Base-by-base conservation (phyloP, 371 early-diverging fungal species). In the Smittium mucronatum region DNA sequence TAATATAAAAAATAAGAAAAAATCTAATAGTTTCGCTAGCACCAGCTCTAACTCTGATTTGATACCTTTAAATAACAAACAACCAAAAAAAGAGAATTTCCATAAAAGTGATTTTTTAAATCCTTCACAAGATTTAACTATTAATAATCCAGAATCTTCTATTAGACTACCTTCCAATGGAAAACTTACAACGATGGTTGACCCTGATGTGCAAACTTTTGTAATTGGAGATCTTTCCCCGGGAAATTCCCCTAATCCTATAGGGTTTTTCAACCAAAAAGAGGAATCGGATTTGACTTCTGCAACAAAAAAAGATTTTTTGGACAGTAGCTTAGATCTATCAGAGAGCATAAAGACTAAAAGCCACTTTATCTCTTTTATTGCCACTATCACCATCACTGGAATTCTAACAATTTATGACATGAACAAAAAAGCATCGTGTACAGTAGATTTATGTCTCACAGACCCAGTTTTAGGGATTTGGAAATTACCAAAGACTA, bases 371-470 rank as follows among this genome's bases (percentile, higher is more conserved):
- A 63, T 32, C 17, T 28, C 63, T 11, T 63, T 11, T 11, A 73
- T 78, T 28, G 74, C 78, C 57, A 63, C 78, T 65, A 74, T 76
- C 21, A 73, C 78, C n/a, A 78, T 78, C 78, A 78, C 78, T 34
- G 76, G 78, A 21, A 32, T 75, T 1, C 68, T 78, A 35, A 73
- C 58, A 60, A 73, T 73, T 70, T 78, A 78, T 32, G 78, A 78
- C 35, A 75, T 71, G 0, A 67, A 29, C 26, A 75, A 73, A 57
- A 78, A 76, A 25, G 61, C 75, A n/a, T 73, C 32, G 58, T 76
- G 78, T 64, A 72, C 64, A 63, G 64, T 78, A 34, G 57, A 70
- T 26, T 71, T 78, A 21, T 67, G 34, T 57, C 60, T 71, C 0
- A 67, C 69, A n/a, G 78, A 78, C 60, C 78, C 78, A 16, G 75